phyloP scores from a whole-genome alignment of 192 early-diverging fungal species.

The Powellomyces hirtus region DNA sequence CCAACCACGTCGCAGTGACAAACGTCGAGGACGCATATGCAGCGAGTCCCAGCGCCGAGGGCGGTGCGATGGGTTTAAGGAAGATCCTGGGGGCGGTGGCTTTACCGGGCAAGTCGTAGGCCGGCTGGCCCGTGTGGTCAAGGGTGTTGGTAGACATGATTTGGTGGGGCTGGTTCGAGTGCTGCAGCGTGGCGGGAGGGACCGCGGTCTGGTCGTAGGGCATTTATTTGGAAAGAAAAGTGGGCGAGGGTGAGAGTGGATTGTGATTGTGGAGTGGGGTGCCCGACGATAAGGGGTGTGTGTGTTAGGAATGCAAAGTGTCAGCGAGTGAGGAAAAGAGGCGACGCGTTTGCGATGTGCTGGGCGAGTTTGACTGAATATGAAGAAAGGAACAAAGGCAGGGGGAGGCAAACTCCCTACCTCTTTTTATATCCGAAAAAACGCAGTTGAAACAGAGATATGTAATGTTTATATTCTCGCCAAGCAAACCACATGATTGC shows the following conservation, averaged over 20 bases:
- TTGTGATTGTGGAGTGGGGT: too few relatives aligned
- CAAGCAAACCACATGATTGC: not conserved
- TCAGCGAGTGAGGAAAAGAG: too few relatives aligned
- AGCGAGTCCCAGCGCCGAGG: conserved; percentile 21
- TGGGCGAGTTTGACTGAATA: not conserved
- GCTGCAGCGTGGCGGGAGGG: not conserved
- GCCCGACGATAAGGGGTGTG: too few relatives aligned
- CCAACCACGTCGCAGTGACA: conserved; percentile 19
- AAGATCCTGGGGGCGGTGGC: not conserved
- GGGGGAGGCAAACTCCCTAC: too few relatives aligned
- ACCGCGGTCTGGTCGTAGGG: not conserved
- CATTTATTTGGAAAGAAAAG: too few relatives aligned
- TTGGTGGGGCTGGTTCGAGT: not conserved
- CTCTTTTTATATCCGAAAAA: too few relatives aligned
- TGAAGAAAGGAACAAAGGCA: not conserved
- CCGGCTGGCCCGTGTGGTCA: not conserved
- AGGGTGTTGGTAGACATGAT: conserved; percentile 3
- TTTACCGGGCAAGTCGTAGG: conserved; percentile 3
- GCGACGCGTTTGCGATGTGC: too few relatives aligned
- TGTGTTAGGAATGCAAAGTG: too few relatives aligned
- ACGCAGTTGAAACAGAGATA: not conserved
- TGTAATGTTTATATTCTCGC: too few relatives aligned
- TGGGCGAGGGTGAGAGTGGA: too few relatives aligned
- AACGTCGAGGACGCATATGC: conserved; percentile 18
- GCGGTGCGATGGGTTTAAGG: conserved; percentile 25